phyloP scores from a whole-genome alignment of 31 red algal species.

The Endocladia muricata region DNA sequence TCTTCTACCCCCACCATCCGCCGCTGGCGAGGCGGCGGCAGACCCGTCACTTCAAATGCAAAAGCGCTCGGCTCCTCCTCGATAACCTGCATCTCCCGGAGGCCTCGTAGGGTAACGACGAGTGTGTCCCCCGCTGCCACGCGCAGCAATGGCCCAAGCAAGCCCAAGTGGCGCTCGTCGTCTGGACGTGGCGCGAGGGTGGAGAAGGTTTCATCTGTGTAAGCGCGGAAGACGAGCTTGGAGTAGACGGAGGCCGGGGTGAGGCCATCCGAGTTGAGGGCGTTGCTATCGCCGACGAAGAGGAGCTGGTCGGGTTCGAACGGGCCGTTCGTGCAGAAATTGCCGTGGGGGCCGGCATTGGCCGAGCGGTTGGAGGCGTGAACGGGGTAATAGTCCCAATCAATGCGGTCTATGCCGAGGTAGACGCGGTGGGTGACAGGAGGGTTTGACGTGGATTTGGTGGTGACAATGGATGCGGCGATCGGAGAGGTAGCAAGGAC shows the following conservation, averaged over 20 bases:
- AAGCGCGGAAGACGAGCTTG: background rate
- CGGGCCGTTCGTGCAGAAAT: background rate
- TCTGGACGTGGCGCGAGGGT: background rate
- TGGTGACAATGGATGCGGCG: no score
- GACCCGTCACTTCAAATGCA: background rate
- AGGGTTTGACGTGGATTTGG: no score
- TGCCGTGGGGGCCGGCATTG: background rate
- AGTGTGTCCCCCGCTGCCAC: slow-evolving; percentile 5
- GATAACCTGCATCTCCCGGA: background rate
- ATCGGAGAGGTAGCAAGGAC: no score
- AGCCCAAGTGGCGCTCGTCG: background rate
- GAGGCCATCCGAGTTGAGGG: background rate
- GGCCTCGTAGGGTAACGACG: background rate
- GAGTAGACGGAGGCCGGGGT: background rate
- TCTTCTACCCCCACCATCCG: background rate
- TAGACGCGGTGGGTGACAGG: no score
- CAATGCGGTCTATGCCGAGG: background rate
- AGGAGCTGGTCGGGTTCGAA: background rate
- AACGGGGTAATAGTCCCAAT: background rate
- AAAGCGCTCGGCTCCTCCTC: no score
- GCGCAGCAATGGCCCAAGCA: background rate
- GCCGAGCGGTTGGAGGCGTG: background rate
- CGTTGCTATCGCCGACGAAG: background rate
- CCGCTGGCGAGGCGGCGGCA: background rate
- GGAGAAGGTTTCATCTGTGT: background rate